A percentile compares a stretch with the other conserved stretches of the same genome.
Conservation (phyloP, 164 flowering plant genomes). For the Stephania japonica region DNA sequence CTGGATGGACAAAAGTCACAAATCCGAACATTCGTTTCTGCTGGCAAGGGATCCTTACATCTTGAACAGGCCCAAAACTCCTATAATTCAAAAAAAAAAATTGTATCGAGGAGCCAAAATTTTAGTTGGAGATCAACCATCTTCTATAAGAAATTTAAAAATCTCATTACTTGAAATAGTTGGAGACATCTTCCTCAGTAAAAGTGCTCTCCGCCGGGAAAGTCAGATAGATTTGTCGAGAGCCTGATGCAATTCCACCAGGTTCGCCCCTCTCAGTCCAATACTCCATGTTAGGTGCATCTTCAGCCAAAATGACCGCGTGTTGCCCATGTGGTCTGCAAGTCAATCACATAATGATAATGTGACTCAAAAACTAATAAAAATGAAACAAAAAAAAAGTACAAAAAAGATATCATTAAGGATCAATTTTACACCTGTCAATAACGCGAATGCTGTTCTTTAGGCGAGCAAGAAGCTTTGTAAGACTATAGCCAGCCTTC, state of each 20-base stretch:
- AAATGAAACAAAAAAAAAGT: background rate
- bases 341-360: conserved; percentile 12
- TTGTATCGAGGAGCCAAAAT: background rate
- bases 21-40: conserved; percentile 92
- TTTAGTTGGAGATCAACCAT: background rate
- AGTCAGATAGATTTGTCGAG: conserved; percentile 87
- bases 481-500: conserved; percentile 76
- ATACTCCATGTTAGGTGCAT: conserved; percentile 50
- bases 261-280: conserved; percentile 55
- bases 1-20: conserved; percentile 71
- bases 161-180: conserved; percentile 61
- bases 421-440: conserved; percentile 49
- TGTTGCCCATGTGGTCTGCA: conserved; percentile 95
- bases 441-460: conserved; percentile 61
- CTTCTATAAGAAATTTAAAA: background rate
- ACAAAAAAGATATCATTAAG: background rate
- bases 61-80: conserved; percentile 79
- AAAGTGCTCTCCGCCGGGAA: conserved; percentile 96
- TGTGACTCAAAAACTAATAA: background rate
- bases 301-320: conserved; percentile 72
- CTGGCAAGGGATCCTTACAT: conserved; percentile 95
- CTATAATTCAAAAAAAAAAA: conserved; percentile 25
- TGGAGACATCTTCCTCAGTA: conserved; percentile 76
- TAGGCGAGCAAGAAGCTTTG: conserved; percentile 80
- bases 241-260: conserved; percentile 61